Conservation (phyloP, 2,329 filamentous ascomycete species). For the Cladosporium oxysporum region DNA sequence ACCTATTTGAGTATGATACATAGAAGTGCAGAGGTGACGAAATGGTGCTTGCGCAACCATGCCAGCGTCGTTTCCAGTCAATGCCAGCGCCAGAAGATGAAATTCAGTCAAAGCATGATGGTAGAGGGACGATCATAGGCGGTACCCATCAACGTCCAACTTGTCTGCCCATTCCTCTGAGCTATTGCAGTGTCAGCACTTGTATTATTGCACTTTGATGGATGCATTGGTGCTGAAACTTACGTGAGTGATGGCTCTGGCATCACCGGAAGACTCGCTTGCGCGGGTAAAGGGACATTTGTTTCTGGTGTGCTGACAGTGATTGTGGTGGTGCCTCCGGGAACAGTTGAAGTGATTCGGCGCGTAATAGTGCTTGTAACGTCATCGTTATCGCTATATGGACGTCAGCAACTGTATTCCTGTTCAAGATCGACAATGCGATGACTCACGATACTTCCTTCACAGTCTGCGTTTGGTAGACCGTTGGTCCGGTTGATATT, state of each 20-base stretch:
- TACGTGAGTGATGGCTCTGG: slow-evolving; percentile 22
- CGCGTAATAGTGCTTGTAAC: slow-evolving; percentile 26
- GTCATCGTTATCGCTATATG: slow-evolving; percentile 1
- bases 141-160: slow-evolving; percentile 13
- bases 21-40: slow-evolving; percentile 10
- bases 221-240: slow-evolving; percentile 1
- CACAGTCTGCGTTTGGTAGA: slow-evolving; percentile 35
- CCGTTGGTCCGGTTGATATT: slow-evolving; percentile 31
- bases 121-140: neutral
- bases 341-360: slow-evolving; percentile 24
- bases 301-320: slow-evolving; percentile 21
- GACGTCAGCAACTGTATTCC: neutral
- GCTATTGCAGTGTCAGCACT: neutral
- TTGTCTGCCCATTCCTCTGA: slow-evolving; percentile 22
- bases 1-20: slow-evolving; percentile 18
- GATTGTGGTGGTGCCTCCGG: slow-evolving; percentile 26
- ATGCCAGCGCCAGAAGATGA: neutral
- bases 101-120: neutral
- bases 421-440: neutral
- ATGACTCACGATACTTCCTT: slow-evolving; percentile 31
- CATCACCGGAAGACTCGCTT: neutral
- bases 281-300: neutral
- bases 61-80: neutral
- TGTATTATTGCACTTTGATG: neutral
- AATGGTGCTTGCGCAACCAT: neutral